Conservation (phyloP, 106 monocot genomes). For the Cymbidium sinense region DNA sequence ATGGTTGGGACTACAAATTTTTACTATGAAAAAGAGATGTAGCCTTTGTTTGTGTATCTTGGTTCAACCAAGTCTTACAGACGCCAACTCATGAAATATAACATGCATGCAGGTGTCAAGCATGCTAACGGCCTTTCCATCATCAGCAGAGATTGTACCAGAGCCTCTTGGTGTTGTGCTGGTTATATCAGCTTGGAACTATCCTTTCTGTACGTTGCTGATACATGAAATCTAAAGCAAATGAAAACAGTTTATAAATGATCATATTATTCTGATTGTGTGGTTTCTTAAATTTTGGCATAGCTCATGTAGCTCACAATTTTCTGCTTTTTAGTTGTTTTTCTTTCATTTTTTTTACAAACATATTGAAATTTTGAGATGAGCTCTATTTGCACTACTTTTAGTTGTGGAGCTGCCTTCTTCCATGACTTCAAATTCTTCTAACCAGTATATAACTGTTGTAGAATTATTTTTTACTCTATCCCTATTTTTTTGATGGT, state of each 20-base stretch:
- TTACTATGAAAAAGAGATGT: neutral
- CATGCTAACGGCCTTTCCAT: slow-evolving; percentile 59
- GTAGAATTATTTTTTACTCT: neutral
- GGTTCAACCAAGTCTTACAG: neutral
- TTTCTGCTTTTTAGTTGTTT: neutral
- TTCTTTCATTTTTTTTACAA: neutral
- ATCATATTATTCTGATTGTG: neutral
- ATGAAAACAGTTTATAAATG: neutral
- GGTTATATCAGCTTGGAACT: slow-evolving; percentile 95
- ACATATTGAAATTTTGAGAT: neutral
- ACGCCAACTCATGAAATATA: neutral
- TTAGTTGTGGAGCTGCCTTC: neutral
- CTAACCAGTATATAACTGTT: neutral
- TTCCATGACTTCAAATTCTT: neutral
- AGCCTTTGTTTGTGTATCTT: neutral
- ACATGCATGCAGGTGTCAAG: slow-evolving; percentile 36
- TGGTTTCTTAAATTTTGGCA: too few species aligned
- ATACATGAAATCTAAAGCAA: neutral
- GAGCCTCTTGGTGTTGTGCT: slow-evolving; percentile 87
- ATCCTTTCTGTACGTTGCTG: slow-evolving; percentile 64
- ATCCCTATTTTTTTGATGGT: too few species aligned
- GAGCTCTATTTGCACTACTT: neutral
- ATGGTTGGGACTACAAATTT: neutral
- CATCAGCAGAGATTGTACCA: slow-evolving; percentile 62
- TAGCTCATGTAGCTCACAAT: neutral